These are phyloP conservation scores for Picochlorum sp. DNA, from an alignment of 139 green algal species.

Conservation along the genomic window DNA sequence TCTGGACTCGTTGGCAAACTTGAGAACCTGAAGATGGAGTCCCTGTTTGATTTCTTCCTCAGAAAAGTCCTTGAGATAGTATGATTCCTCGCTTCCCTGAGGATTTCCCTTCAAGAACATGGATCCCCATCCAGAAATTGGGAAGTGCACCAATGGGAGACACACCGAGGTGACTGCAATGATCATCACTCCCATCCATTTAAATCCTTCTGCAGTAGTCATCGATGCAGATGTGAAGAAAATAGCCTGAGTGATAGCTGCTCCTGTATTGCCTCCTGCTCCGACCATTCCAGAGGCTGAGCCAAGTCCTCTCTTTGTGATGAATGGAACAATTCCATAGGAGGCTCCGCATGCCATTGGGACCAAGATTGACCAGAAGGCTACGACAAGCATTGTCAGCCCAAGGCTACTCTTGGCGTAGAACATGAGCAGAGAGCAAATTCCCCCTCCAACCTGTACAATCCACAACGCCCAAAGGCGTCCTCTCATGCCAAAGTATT, in stretches of 20 bases:
- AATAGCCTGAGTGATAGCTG: slow-evolving; percentile 74
- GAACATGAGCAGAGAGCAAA: slow-evolving; percentile 73
- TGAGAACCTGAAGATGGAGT: slow-evolving; percentile 25
- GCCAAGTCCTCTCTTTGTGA: slow-evolving; percentile 63
- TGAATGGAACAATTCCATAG: slow-evolving; percentile 85
- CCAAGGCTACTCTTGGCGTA: slow-evolving; percentile 43
- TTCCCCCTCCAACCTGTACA: slow-evolving; percentile 60
- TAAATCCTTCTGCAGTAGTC: slow-evolving; percentile 53
- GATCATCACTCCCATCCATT: slow-evolving; percentile 83
- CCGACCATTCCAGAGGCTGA: slow-evolving; percentile 81
- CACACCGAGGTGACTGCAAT: slow-evolving; percentile 45
- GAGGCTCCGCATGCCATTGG: slow-evolving; percentile 34
- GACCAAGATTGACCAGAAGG: slow-evolving; percentile 67
- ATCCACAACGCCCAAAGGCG: slow-evolving; percentile 63
- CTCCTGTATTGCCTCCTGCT: slow-evolving; percentile 83
- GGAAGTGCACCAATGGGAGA: slow-evolving; percentile 53
- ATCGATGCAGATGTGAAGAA: slow-evolving; percentile 70
- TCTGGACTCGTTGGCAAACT: slow-evolving; percentile 21
- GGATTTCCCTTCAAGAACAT: slow-evolving; percentile 62
- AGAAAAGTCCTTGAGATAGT: slow-evolving; percentile 61
- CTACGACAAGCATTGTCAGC: slow-evolving; percentile 67
- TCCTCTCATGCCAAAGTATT: slow-evolving; percentile 58
- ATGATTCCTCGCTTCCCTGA: slow-evolving; percentile 75
- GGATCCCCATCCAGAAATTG: slow-evolving; percentile 91
- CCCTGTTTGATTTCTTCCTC: slow-evolving; percentile 41